phyloP scores from a whole-genome alignment of 768 basidiomycete species.

The Dendrothele bispora region DNA sequence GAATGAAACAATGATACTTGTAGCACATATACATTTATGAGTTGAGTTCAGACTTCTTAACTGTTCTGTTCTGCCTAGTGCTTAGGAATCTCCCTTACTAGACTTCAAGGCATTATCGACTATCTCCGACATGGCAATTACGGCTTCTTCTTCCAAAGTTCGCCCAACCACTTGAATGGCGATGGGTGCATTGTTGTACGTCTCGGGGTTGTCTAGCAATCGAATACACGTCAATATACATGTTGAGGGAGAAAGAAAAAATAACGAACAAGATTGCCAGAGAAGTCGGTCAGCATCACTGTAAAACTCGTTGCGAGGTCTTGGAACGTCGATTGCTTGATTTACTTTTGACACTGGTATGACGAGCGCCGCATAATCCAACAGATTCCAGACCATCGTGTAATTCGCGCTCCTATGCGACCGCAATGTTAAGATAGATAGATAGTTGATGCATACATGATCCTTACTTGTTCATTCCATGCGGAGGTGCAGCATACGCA shows the following conservation, averaged over 20 bases:
- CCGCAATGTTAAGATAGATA: too few relatives aligned
- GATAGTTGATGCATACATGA: background rate
- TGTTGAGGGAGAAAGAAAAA: too few relatives aligned
- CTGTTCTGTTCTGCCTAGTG: too few relatives aligned
- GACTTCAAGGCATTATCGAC: conserved; percentile 57
- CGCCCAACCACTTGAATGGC: conserved; percentile 66
- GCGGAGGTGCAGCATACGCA: conserved; percentile 60
- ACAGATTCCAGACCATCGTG: conserved; percentile 64
- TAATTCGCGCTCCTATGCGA: conserved; percentile 52
- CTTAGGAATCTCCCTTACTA: too few relatives aligned
- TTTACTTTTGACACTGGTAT: conserved; percentile 69
- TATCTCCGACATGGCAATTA: conserved; percentile 68
- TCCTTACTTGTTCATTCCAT: conserved; percentile 54
- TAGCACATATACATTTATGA: too few relatives aligned
- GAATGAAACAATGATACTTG: too few relatives aligned
- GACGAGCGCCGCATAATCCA: conserved; percentile 63
- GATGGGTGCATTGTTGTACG: conserved; percentile 59
- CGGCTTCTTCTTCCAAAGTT: conserved; percentile 74
- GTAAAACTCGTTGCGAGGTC: conserved; percentile 46
- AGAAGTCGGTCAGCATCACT: conserved; percentile 44
- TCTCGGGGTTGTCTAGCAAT: conserved; percentile 58
- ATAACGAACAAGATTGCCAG: conserved; percentile 54
- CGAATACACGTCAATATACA: too few relatives aligned
- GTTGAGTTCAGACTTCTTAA: too few relatives aligned
- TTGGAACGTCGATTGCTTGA: conserved; percentile 47